A percentile compares a stretch with the other conserved stretches of the same genome.
phyloP scores from a whole-genome alignment of 306 rosid genomes.

The Castanea crenata region DNA sequence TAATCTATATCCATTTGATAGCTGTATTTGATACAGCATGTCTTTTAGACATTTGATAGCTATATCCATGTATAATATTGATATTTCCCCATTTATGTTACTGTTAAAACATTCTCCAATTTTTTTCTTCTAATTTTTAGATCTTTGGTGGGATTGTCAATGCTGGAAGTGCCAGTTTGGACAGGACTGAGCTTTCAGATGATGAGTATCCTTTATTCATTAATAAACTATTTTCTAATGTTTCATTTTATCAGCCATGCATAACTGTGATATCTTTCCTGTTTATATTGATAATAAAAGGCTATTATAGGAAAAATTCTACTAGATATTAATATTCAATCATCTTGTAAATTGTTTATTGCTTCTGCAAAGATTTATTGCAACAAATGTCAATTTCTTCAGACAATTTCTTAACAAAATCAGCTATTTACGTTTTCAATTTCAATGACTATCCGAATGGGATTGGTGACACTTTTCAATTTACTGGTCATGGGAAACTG shows the following conservation, averaged over 20 bases:
- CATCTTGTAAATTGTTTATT: neutral
- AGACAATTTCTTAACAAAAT: constrained; percentile 60
- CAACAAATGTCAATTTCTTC: constrained; percentile 24
- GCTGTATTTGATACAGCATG: neutral
- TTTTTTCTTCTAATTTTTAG: constrained; percentile 32
- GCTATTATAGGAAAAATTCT: neutral
- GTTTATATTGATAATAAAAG: neutral
- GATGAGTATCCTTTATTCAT: constrained; percentile 79
- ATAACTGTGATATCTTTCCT: neutral
- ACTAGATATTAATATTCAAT: neutral
- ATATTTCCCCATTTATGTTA: constrained; percentile 12
- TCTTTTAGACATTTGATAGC: neutral
- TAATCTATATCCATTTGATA: too few relatives aligned
- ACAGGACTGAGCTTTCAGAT: constrained; percentile 63
- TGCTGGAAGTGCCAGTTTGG: constrained; percentile 74
- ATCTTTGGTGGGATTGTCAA: constrained; percentile 89
- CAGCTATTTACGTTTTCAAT: constrained; percentile 87
- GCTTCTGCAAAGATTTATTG: constrained; percentile 12
- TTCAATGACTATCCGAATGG: constrained; percentile 97
- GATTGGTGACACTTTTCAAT: constrained; percentile 98
- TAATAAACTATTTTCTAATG: constrained; percentile 3
- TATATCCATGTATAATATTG: neutral
- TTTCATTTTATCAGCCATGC: constrained; percentile 20
- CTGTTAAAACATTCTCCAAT: constrained; percentile 5
- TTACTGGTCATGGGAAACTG: constrained; percentile 82